A percentile compares a stretch with the other conserved stretches of the same genome.
Conservation (phyloP, 2,329 filamentous ascomycete species). For the Karstenula rhodostoma region DNA sequence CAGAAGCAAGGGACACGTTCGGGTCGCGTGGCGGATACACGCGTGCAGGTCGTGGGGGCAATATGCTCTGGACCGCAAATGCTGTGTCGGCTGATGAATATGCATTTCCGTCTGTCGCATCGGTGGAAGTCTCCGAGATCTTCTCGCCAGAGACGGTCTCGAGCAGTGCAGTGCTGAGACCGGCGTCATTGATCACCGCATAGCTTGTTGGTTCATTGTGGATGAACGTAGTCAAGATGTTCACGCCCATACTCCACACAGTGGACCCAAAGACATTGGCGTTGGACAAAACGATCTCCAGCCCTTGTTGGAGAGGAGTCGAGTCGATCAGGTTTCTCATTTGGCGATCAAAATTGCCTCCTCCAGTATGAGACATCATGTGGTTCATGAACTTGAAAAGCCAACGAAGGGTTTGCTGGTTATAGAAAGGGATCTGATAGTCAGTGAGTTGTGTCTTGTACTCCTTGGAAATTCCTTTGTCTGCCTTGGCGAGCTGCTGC, state of each 20-base stretch:
- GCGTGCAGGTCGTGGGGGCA: conserved; percentile 22
- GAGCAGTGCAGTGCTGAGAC: conserved; percentile 84
- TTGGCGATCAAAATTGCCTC: conserved; percentile 86
- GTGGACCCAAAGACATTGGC: conserved; percentile 84
- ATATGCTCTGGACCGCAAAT: conserved; percentile 22
- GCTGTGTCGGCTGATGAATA: conserved; percentile 27
- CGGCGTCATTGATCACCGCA: conserved; percentile 91
- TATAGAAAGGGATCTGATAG: conserved; percentile 90
- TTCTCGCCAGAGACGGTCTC: conserved; percentile 72
- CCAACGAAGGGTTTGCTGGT: conserved; percentile 93
- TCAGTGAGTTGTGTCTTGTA: conserved; percentile 86
- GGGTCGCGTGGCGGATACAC: conserved; percentile 35
- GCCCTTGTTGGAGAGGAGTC: conserved; percentile 78
- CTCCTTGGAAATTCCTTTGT: conserved; percentile 74
- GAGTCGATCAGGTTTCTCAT: conserved; percentile 95
- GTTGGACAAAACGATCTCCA: conserved; percentile 83
- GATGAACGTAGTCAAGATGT: conserved; percentile 93
- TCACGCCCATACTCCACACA: conserved; percentile 94
- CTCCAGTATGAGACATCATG: conserved; percentile 81
- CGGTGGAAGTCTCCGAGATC: conserved; percentile 12
- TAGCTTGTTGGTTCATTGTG: conserved; percentile 99
- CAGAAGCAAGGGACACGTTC: conserved; percentile 61
- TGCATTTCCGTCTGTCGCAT: conserved; percentile 16
- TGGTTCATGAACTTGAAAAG: conserved; percentile 96
- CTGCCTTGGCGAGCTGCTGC: conserved; percentile 69